These are phyloP conservation scores for Penstemon eatonii DNA, from an alignment of 257 asterid species.

Conservation along the genomic window DNA sequence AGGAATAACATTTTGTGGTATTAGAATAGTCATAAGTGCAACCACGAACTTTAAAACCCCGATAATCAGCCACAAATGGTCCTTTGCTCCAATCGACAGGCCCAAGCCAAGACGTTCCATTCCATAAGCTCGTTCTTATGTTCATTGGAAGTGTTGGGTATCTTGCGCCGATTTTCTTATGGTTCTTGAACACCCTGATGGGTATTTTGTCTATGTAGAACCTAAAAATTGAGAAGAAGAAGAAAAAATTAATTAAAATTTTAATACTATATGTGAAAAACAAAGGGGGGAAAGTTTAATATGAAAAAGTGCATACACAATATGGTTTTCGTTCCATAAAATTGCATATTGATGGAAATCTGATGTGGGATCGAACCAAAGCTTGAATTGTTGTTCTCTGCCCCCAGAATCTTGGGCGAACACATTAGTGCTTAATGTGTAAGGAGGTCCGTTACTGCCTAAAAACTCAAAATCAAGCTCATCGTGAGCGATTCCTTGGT, in stretches of 20 bases:
- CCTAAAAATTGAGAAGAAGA: not conserved
- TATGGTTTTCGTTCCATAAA: slow-evolving; percentile 33
- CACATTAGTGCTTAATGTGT: slow-evolving; percentile 29
- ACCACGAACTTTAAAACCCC: not conserved
- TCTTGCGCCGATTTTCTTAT: not conserved
- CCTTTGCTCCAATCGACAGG: not conserved
- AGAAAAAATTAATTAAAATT: not conserved
- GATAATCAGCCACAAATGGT: not conserved
- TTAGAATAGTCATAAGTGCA: not conserved
- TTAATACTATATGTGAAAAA: no score
- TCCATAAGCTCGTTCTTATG: not conserved
- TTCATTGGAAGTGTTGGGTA: not conserved
- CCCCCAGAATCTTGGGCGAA: slow-evolving; percentile 30
- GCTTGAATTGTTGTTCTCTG: slow-evolving; percentile 34
- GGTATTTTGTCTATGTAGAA: not conserved
- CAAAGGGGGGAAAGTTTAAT: no score
- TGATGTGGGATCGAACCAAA: slow-evolving; percentile 31
- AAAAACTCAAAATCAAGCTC: slow-evolving; percentile 39
- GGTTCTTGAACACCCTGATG: not conserved
- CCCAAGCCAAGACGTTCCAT: not conserved
- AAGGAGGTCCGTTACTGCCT: not conserved
- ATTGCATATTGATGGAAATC: slow-evolving; percentile 26
- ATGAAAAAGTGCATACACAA: slow-evolving; percentile 19
- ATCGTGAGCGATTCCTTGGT: slow-evolving; percentile 1
- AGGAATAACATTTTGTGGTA: not conserved